Evolutionary conservation across 2,329 filamentous ascomycete species (phyloP), one percentile per base, ranked within the genome.

Genomic region (Exophiala phaeomuriformis): DNA sequence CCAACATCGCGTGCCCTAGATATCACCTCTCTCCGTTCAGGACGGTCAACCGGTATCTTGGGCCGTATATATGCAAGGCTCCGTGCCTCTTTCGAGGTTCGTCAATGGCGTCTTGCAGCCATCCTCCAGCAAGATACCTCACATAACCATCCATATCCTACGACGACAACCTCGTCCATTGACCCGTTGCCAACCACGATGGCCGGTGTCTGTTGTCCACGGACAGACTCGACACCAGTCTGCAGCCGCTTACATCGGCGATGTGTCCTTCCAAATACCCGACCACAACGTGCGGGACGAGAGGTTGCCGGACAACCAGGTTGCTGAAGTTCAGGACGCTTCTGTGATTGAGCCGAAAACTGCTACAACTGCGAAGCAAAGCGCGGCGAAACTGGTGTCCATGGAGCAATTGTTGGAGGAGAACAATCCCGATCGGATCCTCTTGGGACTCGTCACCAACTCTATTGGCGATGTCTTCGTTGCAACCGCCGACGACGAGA

Each of bases 351-450:
- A 41, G 4, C 6, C 39, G 12, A 41, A 5, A 27, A 41, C 42
- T 45, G 28, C 7, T 5, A 29, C 30, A 12, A 35, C 31, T 4
- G 8, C 12, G 44, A 37, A 37, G 3, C 5, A 47, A 6, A 35
- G 44, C n/a, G 30, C 32, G 7, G 31, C 28, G 7, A 32, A 31
- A 19, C 4, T 19, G 32, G n/a, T 52, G 12, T 46, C 53, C 8
- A 59, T 59, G 54, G 46, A 51, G 31, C 29, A 55, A 10, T 62
- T 67, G 28, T 52, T 73, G 47, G 57, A 65, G 52, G 63, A 69
- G 52, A 66, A 64, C 29, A 69, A 74, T 49, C 71, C 72, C 2
- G 68, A 72, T 42, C 68, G 67, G 49, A 64, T 74, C 27, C 66
- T 74, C 58, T 55, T 66, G 39, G 66, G 65, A 4, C 56, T 74